Evolutionary conservation across 805 yeast species (phyloP), one percentile per base, ranked within the genome.

Genomic region (Yarrowia phangngaensis): DNA sequence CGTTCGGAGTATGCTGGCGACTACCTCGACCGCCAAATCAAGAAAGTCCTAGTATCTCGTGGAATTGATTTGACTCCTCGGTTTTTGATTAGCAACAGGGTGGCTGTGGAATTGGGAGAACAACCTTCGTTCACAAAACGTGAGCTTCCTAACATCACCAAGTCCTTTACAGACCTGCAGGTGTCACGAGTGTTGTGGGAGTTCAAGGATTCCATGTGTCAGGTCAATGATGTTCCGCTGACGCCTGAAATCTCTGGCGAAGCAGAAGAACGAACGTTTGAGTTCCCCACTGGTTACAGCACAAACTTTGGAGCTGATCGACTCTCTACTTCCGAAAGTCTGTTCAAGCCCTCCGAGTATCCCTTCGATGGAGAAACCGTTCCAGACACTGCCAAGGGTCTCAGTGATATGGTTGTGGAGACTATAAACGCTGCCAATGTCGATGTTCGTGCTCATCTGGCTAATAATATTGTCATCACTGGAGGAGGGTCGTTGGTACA

Each of bases 391-490:
- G 35, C 48, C 8, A 20, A 27, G 15, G 78, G 78, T 2, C 56
- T 87, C 12, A 75, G 84, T 2, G 80, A 76, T 51, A 68, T 88
- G 53, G 72, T 77, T 50, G 74, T 75, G 34, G 78, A 72, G 55
- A 76, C 76, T 20, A 56, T 66, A 52, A 65, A 61, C 35, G 57
- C 64, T 2, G 65, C 69, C 38, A 96, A 89, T 64, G 86, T 92
- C 60, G 98, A 90, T 74, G 84, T 87, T 20, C 74, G 95, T 52
- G 83, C 95, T 1, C 83, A 87, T 32, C 70, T 87, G 16, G 95
- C 95, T 0, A 90, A 87, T 65, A 88, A 88, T 60, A 81, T 89
- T 49, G 84, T 89, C 13, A 72, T 89, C 19, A 86, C 95, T 0
- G 97, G 97, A 16, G 84, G 95, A 3, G 72, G 82, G 0, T 81